Conservation (phyloP, 192 early-diverging fungal species). For the Phycomyces nitens region DNA sequence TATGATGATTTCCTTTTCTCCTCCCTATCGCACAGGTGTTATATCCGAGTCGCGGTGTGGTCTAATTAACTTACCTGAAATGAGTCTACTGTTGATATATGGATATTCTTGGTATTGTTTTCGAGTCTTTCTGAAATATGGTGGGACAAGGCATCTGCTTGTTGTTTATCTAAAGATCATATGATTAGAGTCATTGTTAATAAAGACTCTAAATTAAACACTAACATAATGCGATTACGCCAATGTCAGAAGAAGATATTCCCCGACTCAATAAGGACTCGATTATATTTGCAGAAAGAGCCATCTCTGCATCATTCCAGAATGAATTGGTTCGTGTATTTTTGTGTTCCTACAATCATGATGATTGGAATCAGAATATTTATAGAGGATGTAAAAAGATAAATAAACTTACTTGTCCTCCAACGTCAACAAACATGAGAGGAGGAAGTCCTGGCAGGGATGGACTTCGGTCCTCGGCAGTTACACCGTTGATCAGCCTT, state of each 20-base stretch:
- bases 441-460: constrained; percentile 50
- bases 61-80: constrained; percentile 59
- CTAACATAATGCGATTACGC: constrained; percentile 71
- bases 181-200: no score
- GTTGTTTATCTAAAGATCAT: constrained; percentile 71
- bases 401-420: constrained; percentile 28
- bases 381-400: background rate
- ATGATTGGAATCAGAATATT: background rate
- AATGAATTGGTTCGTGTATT: constrained; percentile 46
- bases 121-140: constrained; percentile 15
- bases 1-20: constrained; percentile 74
- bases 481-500: constrained; percentile 45
- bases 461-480: constrained; percentile 29
- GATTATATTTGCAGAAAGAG: constrained; percentile 40
- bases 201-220: no score
- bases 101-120: constrained; percentile 26
- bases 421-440: constrained; percentile 55
- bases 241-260: constrained; percentile 49
- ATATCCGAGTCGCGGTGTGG: no score
- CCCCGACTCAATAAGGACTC: constrained; percentile 37
- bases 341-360: constrained; percentile 35
- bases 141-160: constrained; percentile 48
- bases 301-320: constrained; percentile 53
- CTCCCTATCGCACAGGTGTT: no score
- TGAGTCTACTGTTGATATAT: constrained; percentile 65